Conservation (phyloP, 306 rosid species). For the Arachis hypogaea region DNA sequence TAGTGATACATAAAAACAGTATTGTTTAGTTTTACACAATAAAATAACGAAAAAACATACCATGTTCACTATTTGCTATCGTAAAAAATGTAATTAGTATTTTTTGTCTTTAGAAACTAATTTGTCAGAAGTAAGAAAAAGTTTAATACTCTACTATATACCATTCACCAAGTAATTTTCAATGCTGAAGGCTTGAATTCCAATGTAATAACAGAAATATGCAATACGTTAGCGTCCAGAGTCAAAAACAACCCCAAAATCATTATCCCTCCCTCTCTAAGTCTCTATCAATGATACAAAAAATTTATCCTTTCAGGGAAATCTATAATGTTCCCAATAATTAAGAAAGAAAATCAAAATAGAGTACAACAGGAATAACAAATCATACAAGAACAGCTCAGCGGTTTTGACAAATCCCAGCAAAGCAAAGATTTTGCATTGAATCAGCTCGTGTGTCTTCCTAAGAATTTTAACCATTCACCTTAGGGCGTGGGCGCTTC, state of each 20-base stretch:
- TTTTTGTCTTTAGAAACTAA: no score
- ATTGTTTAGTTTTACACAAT: no score
- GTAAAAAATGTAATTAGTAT: no score
- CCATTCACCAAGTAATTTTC: conserved; percentile 29
- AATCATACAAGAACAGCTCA: conserved; percentile 39
- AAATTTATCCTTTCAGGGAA: conserved; percentile 33
- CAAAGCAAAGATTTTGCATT: conserved; percentile 17
- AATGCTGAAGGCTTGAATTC: conserved; percentile 20
- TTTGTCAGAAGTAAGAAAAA: no score
- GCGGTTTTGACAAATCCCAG: conserved; percentile 31
- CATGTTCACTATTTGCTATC: no score
- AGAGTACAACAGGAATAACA: conserved; percentile 31
- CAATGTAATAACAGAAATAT: conserved; percentile 30
- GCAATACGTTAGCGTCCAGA: conserved; percentile 31
- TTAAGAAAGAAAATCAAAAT: not conserved
- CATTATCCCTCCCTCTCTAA: conserved; percentile 35
- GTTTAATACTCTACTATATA: not conserved
- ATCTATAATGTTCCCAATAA: conserved; percentile 36
- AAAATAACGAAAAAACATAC: no score
- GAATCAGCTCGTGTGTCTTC: conserved; percentile 40
- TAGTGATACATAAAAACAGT: no score
- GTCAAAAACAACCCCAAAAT: conserved; percentile 34
- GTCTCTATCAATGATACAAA: conserved; percentile 33
- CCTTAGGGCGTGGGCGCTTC: conserved; percentile 22
- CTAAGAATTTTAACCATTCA: conserved; percentile 9